phyloP scores from a whole-genome alignment of 2,329 filamentous ascomycete species.

The Aspergillus cejpii region DNA sequence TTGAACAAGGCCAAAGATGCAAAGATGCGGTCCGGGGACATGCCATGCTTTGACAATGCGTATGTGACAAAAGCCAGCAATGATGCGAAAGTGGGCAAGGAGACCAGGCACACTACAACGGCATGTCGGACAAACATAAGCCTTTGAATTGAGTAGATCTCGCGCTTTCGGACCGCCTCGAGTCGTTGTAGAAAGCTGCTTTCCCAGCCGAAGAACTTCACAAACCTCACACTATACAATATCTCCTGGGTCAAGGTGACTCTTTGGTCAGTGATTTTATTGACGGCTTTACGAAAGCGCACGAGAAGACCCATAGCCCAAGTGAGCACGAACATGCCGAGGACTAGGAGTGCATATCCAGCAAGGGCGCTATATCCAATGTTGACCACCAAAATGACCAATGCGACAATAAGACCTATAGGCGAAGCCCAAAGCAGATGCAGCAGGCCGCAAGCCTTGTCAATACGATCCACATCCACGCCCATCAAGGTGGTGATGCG shows the following conservation, averaged over 20 bases:
- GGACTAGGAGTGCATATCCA: slow-evolving; percentile 73
- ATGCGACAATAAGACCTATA: slow-evolving; percentile 67
- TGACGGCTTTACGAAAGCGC: slow-evolving; percentile 68
- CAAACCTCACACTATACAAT: slow-evolving; percentile 80
- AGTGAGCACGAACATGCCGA: slow-evolving; percentile 71
- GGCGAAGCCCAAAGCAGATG: slow-evolving; percentile 89
- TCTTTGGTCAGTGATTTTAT: slow-evolving; percentile 87
- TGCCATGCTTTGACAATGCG: slow-evolving; percentile 52
- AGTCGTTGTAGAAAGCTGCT: slow-evolving; percentile 74
- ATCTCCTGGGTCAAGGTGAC: slow-evolving; percentile 92
- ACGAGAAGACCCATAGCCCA: slow-evolving; percentile 71
- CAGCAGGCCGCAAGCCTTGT: slow-evolving; percentile 80
- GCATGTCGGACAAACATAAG: slow-evolving; percentile 76
- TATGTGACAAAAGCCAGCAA: slow-evolving; percentile 91
- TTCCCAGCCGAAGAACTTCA: slow-evolving; percentile 97
- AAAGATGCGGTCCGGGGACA: slow-evolving; percentile 72
- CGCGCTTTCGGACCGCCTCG: slow-evolving; percentile 63
- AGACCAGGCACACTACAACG: slow-evolving; percentile 74
- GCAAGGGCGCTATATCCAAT: slow-evolving; percentile 83
- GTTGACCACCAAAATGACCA: slow-evolving; percentile 76
- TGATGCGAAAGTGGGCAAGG: slow-evolving; percentile 85
- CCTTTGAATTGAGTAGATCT: slow-evolving; percentile 78
- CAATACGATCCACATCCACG: slow-evolving; percentile 86
- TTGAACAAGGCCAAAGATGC: slow-evolving; percentile 91
- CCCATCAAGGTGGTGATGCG: slow-evolving; percentile 91